Conservation (phyloP, 768 basidiomycete genomes). For the Solioccasus polychromus region DNA sequence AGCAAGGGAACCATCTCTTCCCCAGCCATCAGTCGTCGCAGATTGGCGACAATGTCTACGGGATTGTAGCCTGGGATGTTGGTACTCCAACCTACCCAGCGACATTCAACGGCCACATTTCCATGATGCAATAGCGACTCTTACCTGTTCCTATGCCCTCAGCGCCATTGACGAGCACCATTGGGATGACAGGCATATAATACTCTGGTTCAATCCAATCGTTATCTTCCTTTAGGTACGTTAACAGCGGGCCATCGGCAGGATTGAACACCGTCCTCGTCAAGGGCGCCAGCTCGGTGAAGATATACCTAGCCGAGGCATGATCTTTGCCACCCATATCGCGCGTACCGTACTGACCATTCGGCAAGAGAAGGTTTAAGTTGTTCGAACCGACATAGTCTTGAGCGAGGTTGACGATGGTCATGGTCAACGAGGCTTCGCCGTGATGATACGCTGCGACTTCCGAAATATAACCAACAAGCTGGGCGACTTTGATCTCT, state of each 20-base stretch:
- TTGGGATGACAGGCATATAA: conserved; percentile 87
- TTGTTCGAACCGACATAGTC: conserved; percentile 96
- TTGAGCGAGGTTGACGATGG: conserved; percentile 93
- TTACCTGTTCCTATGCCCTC: conserved; percentile 97
- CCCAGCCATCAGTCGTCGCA: conserved; percentile 80
- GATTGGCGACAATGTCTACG: conserved; percentile 80
- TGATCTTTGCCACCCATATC: conserved; percentile 93
- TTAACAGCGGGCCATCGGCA: conserved; percentile 83
- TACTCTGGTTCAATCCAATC: conserved; percentile 87
- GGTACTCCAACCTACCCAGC: conserved; percentile 84
- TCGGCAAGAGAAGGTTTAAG: conserved; percentile 80
- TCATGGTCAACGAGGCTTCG: conserved; percentile 79
- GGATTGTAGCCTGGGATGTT: conserved; percentile 92
- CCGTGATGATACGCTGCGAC: conserved; percentile 97
- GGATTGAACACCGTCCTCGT: conserved; percentile 78
- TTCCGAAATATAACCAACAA: conserved; percentile 93
- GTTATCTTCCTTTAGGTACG: conserved; percentile 83
- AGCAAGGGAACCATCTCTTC: conserved; percentile 84
- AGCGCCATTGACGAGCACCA: conserved; percentile 89
- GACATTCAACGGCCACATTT: neutral
- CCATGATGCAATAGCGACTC: conserved; percentile 18
- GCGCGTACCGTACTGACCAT: conserved; percentile 96
- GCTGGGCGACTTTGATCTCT: conserved; percentile 94
- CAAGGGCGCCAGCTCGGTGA: conserved; percentile 73
- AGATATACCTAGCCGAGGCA: conserved; percentile 95